phyloP scores from a whole-genome alignment of 192 early-diverging fungal species.

The Rhizophagus clarus region DNA sequence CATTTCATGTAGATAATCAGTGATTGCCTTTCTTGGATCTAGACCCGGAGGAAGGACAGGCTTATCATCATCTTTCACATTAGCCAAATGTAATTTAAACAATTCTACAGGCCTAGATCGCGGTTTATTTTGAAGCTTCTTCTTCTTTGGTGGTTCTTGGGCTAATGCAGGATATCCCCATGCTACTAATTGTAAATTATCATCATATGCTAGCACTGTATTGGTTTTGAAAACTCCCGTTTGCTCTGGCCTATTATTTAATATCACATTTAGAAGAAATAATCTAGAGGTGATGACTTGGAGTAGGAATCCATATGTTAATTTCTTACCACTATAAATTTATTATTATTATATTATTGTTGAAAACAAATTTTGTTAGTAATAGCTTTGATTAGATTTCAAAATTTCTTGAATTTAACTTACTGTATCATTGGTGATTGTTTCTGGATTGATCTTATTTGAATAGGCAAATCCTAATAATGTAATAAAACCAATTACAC shows the following conservation, averaged over 20 bases:
- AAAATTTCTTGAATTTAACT: background rate
- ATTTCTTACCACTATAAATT: too few species aligned
- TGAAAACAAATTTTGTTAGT: background rate
- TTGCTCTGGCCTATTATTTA: slow-evolving; percentile 18
- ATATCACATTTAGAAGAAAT: background rate
- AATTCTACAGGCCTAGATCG: slow-evolving; percentile 29
- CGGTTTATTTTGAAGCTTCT: background rate
- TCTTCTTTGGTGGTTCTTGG: slow-evolving; percentile 23
- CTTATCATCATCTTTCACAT: slow-evolving; percentile 45
- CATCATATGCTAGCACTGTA: slow-evolving; percentile 26
- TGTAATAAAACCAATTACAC: background rate
- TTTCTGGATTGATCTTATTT: slow-evolving; percentile 23
- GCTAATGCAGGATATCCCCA: slow-evolving; percentile 32
- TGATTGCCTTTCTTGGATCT: slow-evolving; percentile 51
- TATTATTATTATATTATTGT: too few species aligned
- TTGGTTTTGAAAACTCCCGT: slow-evolving; percentile 26
- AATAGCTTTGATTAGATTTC: background rate
- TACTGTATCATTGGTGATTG: slow-evolving; percentile 21
- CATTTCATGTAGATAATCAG: slow-evolving; percentile 52
- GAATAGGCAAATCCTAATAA: slow-evolving; percentile 19
- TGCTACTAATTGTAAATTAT: slow-evolving; percentile 12
- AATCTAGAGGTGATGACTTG: background rate
- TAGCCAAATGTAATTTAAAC: slow-evolving; percentile 56
- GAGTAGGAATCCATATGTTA: background rate
- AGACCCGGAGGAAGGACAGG: slow-evolving; percentile 49